These are phyloP conservation scores for Lentinus tigrinus DNA, from an alignment of 768 basidiomycete species.

Conservation along the genomic window DNA sequence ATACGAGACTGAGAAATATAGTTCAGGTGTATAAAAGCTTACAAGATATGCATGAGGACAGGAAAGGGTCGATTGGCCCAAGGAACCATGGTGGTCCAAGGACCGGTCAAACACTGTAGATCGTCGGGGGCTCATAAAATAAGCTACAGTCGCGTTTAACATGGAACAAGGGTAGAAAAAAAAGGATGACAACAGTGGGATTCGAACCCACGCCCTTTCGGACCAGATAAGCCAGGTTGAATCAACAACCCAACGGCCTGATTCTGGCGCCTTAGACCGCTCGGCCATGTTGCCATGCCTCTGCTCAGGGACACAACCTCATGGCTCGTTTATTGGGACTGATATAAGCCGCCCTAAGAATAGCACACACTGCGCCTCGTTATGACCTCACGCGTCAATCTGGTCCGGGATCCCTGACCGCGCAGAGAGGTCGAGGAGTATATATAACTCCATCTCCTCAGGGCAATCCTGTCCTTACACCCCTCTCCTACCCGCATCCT, in stretches of 20 bases:
- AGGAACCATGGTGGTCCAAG: too few species aligned
- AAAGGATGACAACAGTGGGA: slow-evolving; percentile 36
- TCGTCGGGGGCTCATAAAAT: too few species aligned
- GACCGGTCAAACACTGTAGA: too few species aligned
- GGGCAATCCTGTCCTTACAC: background rate
- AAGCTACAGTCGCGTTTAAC: too few species aligned
- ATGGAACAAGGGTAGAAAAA: background rate
- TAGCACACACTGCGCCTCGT: background rate
- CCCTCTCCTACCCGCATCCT: background rate
- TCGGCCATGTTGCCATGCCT: slow-evolving; percentile 20
- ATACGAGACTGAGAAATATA: too few species aligned
- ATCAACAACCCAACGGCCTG: too few species aligned
- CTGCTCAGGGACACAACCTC: too few species aligned
- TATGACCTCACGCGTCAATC: slow-evolving; percentile 14
- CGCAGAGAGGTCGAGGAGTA: background rate
- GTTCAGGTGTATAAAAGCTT: too few species aligned
- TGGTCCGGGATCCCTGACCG: background rate
- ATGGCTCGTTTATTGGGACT: too few species aligned
- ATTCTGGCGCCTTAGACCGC: slow-evolving; percentile 23
- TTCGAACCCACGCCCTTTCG: slow-evolving; percentile 53
- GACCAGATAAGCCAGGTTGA: slow-evolving; percentile 38
- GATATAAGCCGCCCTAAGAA: background rate
- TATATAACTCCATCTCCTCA: slow-evolving; percentile 7
- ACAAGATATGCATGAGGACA: too few species aligned
- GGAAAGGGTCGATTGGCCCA: too few species aligned